Evolutionary conservation across 495 filamentous ascomycete genomes (phyloP).

Genomic region (Beverwykella pulmonaria): DNA sequence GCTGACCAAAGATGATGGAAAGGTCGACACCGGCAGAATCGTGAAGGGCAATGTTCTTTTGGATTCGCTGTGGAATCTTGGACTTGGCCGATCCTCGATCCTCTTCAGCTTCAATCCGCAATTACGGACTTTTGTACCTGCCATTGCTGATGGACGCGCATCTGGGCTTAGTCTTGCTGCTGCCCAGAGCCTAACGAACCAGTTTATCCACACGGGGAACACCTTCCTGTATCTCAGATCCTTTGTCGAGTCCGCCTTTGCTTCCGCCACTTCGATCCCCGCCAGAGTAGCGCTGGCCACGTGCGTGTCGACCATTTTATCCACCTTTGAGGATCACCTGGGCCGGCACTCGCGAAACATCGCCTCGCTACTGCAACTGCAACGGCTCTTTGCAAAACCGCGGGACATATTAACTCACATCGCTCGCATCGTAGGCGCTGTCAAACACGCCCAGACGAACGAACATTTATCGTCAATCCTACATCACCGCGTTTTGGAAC

Average conservation of each 20-base stretch:
- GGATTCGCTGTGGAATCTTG: conserved; percentile 68
- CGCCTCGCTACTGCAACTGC: conserved; percentile 68
- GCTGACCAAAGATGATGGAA: conserved; percentile 22
- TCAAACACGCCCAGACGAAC: conserved; percentile 60
- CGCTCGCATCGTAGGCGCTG: conserved; percentile 58
- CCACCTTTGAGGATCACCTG: conserved; percentile 59
- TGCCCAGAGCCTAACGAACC: conserved; percentile 59
- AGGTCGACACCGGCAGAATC: conserved; percentile 19
- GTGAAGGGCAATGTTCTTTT: conserved; percentile 55
- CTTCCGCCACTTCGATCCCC: conserved; percentile 49
- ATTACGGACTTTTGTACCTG: conserved; percentile 60
- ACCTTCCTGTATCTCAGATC: conserved; percentile 55
- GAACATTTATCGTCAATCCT: conserved; percentile 70
- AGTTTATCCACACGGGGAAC: conserved; percentile 64
- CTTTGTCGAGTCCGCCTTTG: conserved; percentile 54
- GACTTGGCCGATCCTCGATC: conserved; percentile 77
- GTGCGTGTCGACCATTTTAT: conserved; percentile 58
- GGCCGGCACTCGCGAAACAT: conserved; percentile 48
- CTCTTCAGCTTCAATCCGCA: conserved; percentile 71
- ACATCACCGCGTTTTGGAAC: conserved; percentile 63
- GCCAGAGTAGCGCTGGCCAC: conserved; percentile 64
- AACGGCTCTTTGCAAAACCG: conserved; percentile 64
- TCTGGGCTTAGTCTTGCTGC: conserved; percentile 67
- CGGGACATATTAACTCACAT: conserved; percentile 65
- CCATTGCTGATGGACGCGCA: conserved; percentile 58